Conservation (phyloP, 78 protist genomes). For the slime mould (Dictyostelium discoideum) region DNA sequence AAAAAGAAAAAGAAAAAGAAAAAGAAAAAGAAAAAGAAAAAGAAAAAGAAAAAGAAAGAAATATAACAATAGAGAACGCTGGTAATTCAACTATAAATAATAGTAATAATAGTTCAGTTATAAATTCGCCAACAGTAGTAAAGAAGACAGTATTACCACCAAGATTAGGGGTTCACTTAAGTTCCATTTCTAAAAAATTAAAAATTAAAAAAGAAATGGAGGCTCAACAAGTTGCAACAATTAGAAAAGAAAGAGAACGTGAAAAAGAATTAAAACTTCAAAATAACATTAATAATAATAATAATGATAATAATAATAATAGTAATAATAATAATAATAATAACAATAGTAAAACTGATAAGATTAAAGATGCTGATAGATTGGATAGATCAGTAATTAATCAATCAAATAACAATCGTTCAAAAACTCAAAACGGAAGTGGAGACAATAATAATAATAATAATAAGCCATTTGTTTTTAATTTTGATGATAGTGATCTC, state of each 20-base stretch:
- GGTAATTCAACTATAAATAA: not conserved
- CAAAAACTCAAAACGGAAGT: not conserved
- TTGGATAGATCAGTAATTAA: not conserved
- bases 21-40: not conserved
- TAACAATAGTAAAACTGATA: not conserved
- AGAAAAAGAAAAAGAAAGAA: not conserved
- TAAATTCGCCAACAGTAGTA: not conserved
- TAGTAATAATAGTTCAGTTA: not conserved
- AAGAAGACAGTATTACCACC: not conserved
- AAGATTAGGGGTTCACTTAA: not conserved
- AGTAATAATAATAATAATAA: too few relatives aligned
- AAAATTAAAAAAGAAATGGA: conserved; percentile 10
- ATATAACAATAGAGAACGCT: too few relatives aligned
- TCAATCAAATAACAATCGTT: not conserved
- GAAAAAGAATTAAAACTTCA: conserved; percentile 9
- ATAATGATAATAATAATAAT: not conserved
- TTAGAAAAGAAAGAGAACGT: conserved; percentile 10
- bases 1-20: not conserved
- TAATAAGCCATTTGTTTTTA: not conserved
- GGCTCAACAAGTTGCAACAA: not conserved
- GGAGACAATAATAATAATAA: too few relatives aligned
- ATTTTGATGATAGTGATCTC: not conserved
- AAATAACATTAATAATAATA: not conserved
- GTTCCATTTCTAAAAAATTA: not conserved
- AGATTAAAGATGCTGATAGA: not conserved